phyloP scores from a whole-genome alignment of 352 stramenopile genomes.

The Pythium inflatum region DNA sequence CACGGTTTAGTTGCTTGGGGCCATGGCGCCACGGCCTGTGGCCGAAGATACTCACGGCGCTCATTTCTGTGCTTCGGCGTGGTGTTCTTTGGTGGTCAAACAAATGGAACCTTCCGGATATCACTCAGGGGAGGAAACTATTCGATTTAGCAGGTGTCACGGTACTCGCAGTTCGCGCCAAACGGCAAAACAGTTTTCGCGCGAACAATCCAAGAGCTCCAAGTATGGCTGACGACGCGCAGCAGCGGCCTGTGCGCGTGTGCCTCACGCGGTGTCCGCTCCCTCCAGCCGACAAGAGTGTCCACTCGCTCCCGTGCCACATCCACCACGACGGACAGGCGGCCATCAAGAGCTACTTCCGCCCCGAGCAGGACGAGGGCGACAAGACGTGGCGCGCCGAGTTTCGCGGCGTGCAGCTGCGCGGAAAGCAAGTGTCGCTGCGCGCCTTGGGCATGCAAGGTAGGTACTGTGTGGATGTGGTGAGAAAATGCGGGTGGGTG shows the following conservation, averaged over 20 bases:
- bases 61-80: not conserved
- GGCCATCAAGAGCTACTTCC: slow-evolving; percentile 79
- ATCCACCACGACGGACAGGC: slow-evolving; percentile 71
- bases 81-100: slow-evolving; percentile 6
- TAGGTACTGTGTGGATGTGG: slow-evolving; percentile 16
- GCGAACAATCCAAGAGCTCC: slow-evolving; percentile 12
- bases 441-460: slow-evolving; percentile 44
- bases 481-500: not conserved
- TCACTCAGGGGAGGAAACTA: slow-evolving; percentile 8
- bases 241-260: slow-evolving; percentile 41
- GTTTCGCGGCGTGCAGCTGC: slow-evolving; percentile 74
- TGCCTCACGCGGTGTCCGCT: slow-evolving; percentile 81
- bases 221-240: slow-evolving; percentile 24
- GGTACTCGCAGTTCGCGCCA: slow-evolving; percentile 21
- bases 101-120: slow-evolving; percentile 7
- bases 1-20: too few relatives aligned
- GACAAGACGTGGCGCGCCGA: slow-evolving; percentile 43
- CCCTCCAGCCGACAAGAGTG: slow-evolving; percentile 47
- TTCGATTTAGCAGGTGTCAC: not conserved
- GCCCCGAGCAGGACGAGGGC: slow-evolving; percentile 37
- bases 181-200: too few relatives aligned
- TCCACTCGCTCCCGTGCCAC: slow-evolving; percentile 80
- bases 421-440: slow-evolving; percentile 52
- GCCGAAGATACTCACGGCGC: slow-evolving; percentile 2
- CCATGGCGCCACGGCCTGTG: too few relatives aligned